These are phyloP conservation scores for Ochromonas danica DNA, from an alignment of 108 stramenopile genomes.

Conservation along the genomic window DNA sequence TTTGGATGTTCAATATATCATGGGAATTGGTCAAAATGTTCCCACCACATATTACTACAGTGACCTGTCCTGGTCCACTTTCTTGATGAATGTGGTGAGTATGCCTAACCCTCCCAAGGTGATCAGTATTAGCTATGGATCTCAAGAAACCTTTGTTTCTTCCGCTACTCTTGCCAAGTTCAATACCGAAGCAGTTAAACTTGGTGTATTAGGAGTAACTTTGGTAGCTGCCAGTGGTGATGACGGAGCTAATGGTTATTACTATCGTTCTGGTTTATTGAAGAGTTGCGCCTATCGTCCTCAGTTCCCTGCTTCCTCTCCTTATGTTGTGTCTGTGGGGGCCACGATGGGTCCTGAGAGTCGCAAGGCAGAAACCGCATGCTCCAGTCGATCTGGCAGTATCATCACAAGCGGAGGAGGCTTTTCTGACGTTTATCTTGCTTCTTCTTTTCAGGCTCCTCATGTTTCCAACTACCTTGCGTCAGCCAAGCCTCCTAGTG, in stretches of 20 bases:
- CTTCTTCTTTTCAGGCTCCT: background rate
- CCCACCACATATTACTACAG: constrained; percentile 18
- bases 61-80: background rate
- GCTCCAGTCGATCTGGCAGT: background rate
- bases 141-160: background rate
- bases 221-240: constrained; percentile 25
- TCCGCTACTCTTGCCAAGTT: background rate
- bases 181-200: background rate
- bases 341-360: constrained; percentile 9
- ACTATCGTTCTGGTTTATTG: too few species aligned
- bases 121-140: background rate
- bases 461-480: background rate
- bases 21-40: constrained; percentile 9
- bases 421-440: background rate
- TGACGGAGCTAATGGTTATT: constrained; percentile 3
- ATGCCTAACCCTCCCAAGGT: background rate
- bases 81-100: background rate
- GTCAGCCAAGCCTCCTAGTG: background rate
- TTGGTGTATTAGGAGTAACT: constrained; percentile 18
- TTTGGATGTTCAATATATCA: constrained; percentile 36
- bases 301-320: constrained; percentile 11
- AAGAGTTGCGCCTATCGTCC: background rate
- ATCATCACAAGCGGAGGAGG: constrained; percentile 7
- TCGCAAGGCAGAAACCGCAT: background rate
- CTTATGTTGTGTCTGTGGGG: constrained; percentile 25